Evolutionary conservation across 2,329 filamentous ascomycete species (phyloP).

Genomic region (Penicillium decumbens): DNA sequence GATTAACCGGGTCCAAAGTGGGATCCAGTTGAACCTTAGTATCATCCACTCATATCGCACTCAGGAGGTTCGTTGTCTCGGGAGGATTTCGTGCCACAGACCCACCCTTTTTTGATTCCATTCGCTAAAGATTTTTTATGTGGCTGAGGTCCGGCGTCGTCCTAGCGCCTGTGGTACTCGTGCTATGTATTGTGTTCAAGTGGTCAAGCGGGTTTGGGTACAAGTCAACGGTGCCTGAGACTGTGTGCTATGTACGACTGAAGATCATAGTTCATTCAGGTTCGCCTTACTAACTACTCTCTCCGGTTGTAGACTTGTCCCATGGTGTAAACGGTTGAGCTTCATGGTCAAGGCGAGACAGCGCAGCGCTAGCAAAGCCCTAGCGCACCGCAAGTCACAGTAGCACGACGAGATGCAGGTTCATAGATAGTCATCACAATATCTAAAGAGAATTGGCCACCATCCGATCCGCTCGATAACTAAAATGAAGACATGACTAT

Average conservation of each 20-base stretch:
- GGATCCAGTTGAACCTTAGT: slow-evolving; percentile 5
- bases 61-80: slow-evolving; percentile 7
- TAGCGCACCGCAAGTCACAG: not conserved
- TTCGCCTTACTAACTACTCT: not conserved
- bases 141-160: slow-evolving; percentile 1
- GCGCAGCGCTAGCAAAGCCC: not conserved
- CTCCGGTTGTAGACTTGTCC: not conserved
- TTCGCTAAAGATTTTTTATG: not conserved
- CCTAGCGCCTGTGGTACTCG: not conserved
- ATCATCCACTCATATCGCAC: slow-evolving; percentile 1
- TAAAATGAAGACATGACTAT: not conserved
- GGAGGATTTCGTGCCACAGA: slow-evolving; percentile 1
- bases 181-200: not conserved
- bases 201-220: not conserved
- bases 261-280: not conserved
- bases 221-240: not conserved
- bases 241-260: not conserved
- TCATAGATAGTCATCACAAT: not conserved
- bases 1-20: not conserved
- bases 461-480: not conserved
- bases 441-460: not conserved
- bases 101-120: not conserved
- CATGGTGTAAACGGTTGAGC: not conserved
- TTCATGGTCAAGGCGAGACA: not conserved
- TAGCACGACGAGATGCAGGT: not conserved